A percentile compares a stretch with the other conserved stretches of the same genome.
Conservation (phyloP, 805 yeast genomes). For the Monosporozyma solicola region DNA sequence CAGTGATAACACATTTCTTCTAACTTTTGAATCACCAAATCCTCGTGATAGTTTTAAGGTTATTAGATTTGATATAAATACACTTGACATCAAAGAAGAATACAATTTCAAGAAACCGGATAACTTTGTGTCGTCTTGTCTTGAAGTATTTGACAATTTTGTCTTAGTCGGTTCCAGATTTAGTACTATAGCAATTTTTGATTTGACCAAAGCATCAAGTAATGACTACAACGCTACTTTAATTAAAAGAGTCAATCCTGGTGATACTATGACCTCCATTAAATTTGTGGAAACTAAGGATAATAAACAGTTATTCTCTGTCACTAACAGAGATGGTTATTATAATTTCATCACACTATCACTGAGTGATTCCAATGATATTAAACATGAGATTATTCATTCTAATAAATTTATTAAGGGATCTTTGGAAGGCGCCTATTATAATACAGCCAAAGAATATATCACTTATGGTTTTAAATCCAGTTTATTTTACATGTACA, state of each 20-base stretch:
- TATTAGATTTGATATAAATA: slow-evolving; percentile 28
- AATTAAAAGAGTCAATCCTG: slow-evolving; percentile 44
- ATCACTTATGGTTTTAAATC: slow-evolving; percentile 77
- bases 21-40: slow-evolving; percentile 60
- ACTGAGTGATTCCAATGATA: slow-evolving; percentile 9
- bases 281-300: slow-evolving; percentile 29
- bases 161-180: slow-evolving; percentile 64
- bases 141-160: slow-evolving; percentile 36
- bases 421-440: slow-evolving; percentile 65
- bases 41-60: slow-evolving; percentile 46
- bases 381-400: slow-evolving; percentile 29
- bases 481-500: slow-evolving; percentile 68
- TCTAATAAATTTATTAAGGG: slow-evolving; percentile 66
- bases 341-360: slow-evolving; percentile 37
- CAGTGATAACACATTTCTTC: slow-evolving; percentile 23
- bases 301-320: slow-evolving; percentile 25
- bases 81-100: slow-evolving; percentile 21
- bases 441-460: slow-evolving; percentile 37
- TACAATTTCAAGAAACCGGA: slow-evolving; percentile 33
- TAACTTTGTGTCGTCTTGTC: slow-evolving; percentile 51
- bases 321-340: slow-evolving; percentile 61
- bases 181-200: slow-evolving; percentile 54
- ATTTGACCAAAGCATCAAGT: slow-evolving; percentile 20
- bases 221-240: slow-evolving; percentile 15
- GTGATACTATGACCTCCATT: slow-evolving; percentile 61